Evolutionary conservation across 306 rosid species (phyloP).

Genomic region (Vigna angularis): DNA sequence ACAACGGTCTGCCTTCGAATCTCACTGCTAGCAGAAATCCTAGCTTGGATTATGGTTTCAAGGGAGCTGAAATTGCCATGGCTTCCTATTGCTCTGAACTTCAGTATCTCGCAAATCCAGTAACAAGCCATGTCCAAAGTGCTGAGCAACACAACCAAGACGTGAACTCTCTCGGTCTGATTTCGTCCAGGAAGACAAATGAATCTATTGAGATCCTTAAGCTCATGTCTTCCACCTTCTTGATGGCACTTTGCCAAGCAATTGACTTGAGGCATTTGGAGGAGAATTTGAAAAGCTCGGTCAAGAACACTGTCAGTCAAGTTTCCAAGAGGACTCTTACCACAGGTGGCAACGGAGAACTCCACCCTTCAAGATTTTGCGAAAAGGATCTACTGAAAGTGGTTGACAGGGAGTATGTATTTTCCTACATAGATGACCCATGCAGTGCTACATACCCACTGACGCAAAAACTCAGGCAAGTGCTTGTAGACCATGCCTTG

Average conservation of each 20-base stretch:
- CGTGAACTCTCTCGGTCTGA: slow-evolving; percentile 79
- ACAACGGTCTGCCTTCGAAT: slow-evolving; percentile 87
- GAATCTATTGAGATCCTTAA: slow-evolving; percentile 71
- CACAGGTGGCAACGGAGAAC: slow-evolving; percentile 66
- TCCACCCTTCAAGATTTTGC: slow-evolving; percentile 83
- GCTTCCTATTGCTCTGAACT: slow-evolving; percentile 61
- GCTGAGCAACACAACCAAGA: slow-evolving; percentile 65
- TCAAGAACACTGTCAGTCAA: slow-evolving; percentile 72
- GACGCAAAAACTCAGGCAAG: slow-evolving; percentile 78
- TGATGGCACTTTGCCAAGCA: slow-evolving; percentile 87
- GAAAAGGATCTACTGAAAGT: slow-evolving; percentile 80
- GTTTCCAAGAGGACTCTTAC: slow-evolving; percentile 71
- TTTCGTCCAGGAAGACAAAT: slow-evolving; percentile 79
- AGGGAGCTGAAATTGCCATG: slow-evolving; percentile 75
- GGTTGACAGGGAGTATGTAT: slow-evolving; percentile 74
- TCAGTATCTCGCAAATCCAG: slow-evolving; percentile 58
- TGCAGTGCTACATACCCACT: slow-evolving; percentile 82
- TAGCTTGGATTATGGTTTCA: slow-evolving; percentile 88
- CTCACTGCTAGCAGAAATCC: slow-evolving; percentile 81
- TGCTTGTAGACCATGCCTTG: slow-evolving; percentile 78
- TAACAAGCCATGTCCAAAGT: slow-evolving; percentile 57
- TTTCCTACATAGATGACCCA: slow-evolving; percentile 69
- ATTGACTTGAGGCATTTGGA: slow-evolving; percentile 91
- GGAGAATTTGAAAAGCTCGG: slow-evolving; percentile 72
- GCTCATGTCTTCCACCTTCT: slow-evolving; percentile 70